Percentiles rank a stretch among this genome's conserved stretches.
Conservation (phyloP, 2,329 filamentous ascomycete genomes). For the Neurospora crassa region DNA sequence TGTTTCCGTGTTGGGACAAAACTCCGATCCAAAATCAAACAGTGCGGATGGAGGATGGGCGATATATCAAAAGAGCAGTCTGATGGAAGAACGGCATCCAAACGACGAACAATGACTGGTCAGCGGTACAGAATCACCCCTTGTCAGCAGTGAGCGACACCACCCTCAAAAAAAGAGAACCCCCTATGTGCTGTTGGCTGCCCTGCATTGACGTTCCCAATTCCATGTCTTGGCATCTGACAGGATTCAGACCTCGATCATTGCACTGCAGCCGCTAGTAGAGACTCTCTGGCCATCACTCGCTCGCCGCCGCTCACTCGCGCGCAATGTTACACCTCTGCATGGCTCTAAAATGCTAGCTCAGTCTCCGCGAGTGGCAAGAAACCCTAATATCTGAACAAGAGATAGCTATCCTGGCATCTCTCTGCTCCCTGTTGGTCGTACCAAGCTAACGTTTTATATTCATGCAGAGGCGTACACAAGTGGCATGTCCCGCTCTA, state of each 20-base stretch:
- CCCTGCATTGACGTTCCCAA: background rate
- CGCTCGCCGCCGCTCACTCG: background rate
- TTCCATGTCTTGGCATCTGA: background rate
- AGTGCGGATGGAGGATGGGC: background rate
- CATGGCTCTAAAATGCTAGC: background rate
- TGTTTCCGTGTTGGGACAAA: background rate
- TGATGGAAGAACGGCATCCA: background rate
- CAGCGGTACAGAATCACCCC: background rate
- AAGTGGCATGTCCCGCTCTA: background rate
- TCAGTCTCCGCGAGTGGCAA: background rate
- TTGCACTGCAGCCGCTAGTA: background rate
- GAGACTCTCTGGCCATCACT: background rate
- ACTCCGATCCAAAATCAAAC: background rate
- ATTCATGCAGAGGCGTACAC: background rate
- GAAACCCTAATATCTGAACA: background rate
- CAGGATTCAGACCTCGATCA: background rate
- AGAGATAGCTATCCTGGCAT: background rate
- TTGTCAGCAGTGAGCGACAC: background rate
- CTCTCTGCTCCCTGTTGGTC: background rate
- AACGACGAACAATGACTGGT: background rate
- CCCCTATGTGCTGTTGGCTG: background rate
- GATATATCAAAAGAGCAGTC: background rate
- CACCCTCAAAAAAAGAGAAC: background rate
- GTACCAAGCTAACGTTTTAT: background rate
- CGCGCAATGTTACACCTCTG: background rate